Percentiles rank a stretch among this genome's conserved stretches.
phyloP scores from a whole-genome alignment of 176 grass and related monocot genomes.

The Aechmea fasciata region DNA sequence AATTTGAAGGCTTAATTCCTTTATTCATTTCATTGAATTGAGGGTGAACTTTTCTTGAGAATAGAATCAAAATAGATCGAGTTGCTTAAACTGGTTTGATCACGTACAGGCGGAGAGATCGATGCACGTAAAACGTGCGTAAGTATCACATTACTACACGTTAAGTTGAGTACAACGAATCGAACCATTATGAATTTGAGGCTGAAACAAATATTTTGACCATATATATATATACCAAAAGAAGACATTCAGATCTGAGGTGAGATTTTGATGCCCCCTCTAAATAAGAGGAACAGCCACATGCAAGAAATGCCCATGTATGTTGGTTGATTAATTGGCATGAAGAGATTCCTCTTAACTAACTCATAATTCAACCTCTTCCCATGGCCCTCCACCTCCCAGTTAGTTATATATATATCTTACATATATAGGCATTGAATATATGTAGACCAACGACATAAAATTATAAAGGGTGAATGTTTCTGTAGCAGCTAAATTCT shows the following conservation, averaged over 20 bases:
- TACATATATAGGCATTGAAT: not conserved
- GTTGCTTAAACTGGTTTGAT: too few relatives aligned
- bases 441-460: not conserved
- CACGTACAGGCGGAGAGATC: too few relatives aligned
- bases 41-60: too few relatives aligned
- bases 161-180: too few relatives aligned
- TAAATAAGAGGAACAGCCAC: conserved; percentile 9
- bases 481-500: not conserved
- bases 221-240: not conserved
- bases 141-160: too few relatives aligned
- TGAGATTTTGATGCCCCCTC: not conserved
- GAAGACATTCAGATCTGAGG: not conserved
- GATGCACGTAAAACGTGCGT: too few relatives aligned
- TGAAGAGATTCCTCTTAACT: conserved; percentile 30
- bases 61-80: too few relatives aligned
- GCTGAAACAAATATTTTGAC: not conserved
- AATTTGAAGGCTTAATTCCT: too few relatives aligned
- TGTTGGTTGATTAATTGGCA: conserved; percentile 26
- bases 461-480: not conserved
- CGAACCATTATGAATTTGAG: too few relatives aligned
- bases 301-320: conserved; percentile 12
- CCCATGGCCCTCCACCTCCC: not conserved
- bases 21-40: too few relatives aligned
- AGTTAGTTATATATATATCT: not conserved
- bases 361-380: conserved; percentile 7